Percentiles rank a stretch among this genome's conserved stretches.
Evolutionary conservation across 1,139 yeast genomes (phyloP).

Genomic region (Casaregolazyma lundiana): DNA sequence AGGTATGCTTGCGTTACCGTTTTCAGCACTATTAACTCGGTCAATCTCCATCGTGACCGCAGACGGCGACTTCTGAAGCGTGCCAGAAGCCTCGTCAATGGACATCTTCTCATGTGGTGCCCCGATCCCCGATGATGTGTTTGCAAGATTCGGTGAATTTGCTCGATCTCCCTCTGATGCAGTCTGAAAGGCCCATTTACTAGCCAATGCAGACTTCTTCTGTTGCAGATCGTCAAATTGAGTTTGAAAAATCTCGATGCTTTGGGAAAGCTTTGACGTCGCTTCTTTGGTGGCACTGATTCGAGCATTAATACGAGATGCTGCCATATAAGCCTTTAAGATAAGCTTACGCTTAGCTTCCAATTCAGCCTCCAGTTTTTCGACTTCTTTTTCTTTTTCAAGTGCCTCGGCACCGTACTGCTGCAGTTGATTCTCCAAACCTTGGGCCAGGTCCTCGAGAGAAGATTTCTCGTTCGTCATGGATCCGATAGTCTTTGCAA

Average conservation of each 20-base stretch:
- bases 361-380: conserved; percentile 13
- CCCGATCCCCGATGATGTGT: too few species aligned
- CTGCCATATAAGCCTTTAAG: neutral
- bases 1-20: too few species aligned
- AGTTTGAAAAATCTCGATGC: neutral
- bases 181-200: neutral
- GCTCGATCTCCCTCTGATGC: too few species aligned
- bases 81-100: too few species aligned
- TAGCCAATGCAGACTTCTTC: neutral
- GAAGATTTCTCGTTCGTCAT: neutral
- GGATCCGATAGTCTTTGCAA: neutral
- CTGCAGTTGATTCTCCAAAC: conserved; percentile 13
- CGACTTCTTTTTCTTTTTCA: conserved; percentile 15
- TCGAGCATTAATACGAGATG: conserved; percentile 2
- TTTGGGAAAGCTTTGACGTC: neutral
- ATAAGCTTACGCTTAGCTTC: conserved; percentile 10
- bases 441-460: conserved; percentile 10
- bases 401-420: conserved; percentile 9
- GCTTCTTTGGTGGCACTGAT: conserved; percentile 4
- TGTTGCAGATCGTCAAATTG: neutral
- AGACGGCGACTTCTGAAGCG: too few species aligned
- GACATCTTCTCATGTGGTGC: too few species aligned
- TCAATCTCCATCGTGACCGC: too few species aligned
- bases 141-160: neutral
- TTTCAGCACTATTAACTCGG: too few species aligned